Conservation (phyloP, 768 basidiomycete species). For the Xerocomellus chrysenteron region DNA sequence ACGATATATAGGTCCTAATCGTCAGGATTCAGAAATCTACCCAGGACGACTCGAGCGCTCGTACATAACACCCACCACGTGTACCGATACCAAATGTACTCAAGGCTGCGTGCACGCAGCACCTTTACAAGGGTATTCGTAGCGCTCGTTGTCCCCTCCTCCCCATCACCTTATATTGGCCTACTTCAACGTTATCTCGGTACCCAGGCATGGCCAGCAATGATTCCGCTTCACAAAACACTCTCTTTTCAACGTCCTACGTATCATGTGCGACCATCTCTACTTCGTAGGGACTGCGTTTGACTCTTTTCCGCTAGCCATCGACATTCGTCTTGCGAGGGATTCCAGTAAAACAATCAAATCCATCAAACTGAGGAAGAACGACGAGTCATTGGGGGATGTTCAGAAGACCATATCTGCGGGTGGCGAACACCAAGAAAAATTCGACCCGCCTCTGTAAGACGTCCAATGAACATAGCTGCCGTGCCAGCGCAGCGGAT, state of each 20-base stretch:
- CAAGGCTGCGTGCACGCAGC: not conserved
- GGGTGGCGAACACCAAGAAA: not conserved
- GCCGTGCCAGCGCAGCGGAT: not conserved
- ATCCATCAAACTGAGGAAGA: constrained; percentile 3
- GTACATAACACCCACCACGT: not conserved
- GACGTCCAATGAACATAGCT: not conserved
- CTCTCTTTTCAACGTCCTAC: not conserved
- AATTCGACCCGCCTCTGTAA: constrained; percentile 11
- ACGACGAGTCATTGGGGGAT: not conserved
- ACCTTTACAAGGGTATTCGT: not conserved
- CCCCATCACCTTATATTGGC: not conserved
- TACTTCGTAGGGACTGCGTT: too few species aligned
- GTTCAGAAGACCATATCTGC: not conserved
- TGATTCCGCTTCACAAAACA: not conserved
- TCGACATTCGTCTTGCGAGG: constrained; percentile 2
- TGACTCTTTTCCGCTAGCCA: not conserved
- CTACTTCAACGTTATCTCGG: not conserved
- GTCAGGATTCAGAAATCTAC: not conserved
- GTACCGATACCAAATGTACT: not conserved
- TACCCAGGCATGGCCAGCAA: constrained; percentile 1
- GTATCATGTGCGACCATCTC: constrained; percentile 4
- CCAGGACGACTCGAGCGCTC: not conserved
- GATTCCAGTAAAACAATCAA: constrained; percentile 5
- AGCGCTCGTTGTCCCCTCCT: not conserved
- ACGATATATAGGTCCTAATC: too few species aligned